These are phyloP conservation scores for Plasmodium inui DNA, from an alignment of 169 alveolate species.

Conservation along the genomic window DNA sequence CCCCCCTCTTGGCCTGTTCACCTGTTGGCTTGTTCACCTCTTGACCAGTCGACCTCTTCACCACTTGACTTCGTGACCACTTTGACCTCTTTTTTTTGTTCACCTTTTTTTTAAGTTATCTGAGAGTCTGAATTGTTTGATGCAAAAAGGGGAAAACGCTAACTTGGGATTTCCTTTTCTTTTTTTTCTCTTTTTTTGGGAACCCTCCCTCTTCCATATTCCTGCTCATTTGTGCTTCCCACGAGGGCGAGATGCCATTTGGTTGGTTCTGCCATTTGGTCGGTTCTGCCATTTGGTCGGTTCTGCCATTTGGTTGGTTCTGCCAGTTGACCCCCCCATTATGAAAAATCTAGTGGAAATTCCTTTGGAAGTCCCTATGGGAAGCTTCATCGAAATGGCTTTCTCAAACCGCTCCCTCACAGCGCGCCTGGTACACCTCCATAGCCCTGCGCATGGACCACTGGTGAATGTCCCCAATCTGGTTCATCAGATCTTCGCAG, in stretches of 20 bases:
- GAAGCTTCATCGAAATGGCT: too few species aligned
- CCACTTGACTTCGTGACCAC: too few species aligned
- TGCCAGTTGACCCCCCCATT: background rate
- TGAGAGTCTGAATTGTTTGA: background rate
- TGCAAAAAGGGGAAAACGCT: background rate
- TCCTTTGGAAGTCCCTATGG: too few species aligned
- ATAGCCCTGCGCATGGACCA: slow-evolving; percentile 42
- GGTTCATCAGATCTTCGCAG: slow-evolving; percentile 47
- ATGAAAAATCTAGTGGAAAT: background rate
- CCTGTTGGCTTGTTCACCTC: too few species aligned
- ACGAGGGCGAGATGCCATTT: background rate
- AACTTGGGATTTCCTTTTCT: background rate
- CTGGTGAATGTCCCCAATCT: slow-evolving; percentile 24
- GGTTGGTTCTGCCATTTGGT: background rate
- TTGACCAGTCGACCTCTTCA: too few species aligned
- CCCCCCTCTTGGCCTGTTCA: too few species aligned
- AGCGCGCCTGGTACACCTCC: slow-evolving; percentile 8
- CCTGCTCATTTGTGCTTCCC: background rate
- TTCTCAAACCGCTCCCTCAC: background rate
- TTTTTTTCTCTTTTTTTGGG: background rate
- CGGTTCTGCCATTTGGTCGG: background rate
- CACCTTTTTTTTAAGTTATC: background rate
- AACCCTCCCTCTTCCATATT: background rate
- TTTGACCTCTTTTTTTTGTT: background rate
- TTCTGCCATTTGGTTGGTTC: background rate